Percentiles rank a stretch among this genome's conserved stretches.
Evolutionary conservation across 495 filamentous ascomycete genomes (phyloP).

Genomic region (Tetracladium setigerum): DNA sequence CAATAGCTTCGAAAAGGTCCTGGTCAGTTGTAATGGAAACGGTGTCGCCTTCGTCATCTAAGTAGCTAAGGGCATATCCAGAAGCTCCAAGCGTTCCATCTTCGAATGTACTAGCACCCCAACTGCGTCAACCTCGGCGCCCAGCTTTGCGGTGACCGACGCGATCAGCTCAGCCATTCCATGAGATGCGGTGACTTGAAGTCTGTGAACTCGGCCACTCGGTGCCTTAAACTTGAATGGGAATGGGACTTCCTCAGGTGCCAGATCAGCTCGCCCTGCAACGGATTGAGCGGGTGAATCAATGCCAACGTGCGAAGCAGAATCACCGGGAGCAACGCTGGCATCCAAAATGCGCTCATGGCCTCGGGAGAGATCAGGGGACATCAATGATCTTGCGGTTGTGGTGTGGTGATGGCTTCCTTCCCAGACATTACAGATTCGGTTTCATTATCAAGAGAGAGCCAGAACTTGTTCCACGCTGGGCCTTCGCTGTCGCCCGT

Average conservation of each 20-base stretch:
- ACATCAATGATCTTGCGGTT: slow-evolving; percentile 61
- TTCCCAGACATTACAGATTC: slow-evolving; percentile 95
- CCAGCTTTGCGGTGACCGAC: slow-evolving; percentile 78
- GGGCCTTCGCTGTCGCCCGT: slow-evolving; percentile 86
- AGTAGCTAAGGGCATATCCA: slow-evolving; percentile 93
- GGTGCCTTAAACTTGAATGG: slow-evolving; percentile 99
- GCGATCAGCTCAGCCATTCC: slow-evolving; percentile 77
- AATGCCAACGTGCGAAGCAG: slow-evolving; percentile 82
- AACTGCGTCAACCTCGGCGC: slow-evolving; percentile 75
- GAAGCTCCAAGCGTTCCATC: slow-evolving; percentile 70
- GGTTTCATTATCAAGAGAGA: slow-evolving; percentile 85
- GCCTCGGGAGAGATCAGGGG: slow-evolving; percentile 60
- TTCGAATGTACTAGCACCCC: slow-evolving; percentile 70
- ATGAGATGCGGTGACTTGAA: slow-evolving; percentile 73
- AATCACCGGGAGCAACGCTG: slow-evolving; percentile 86
- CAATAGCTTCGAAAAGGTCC: slow-evolving; percentile 85
- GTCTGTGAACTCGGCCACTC: slow-evolving; percentile 86
- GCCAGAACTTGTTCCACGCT: slow-evolving; percentile 99
- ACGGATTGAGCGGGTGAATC: slow-evolving; percentile 68
- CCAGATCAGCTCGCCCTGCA: slow-evolving; percentile 38
- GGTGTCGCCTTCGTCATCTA: slow-evolving; percentile 95
- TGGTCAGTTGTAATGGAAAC: slow-evolving; percentile 96
- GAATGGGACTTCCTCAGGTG: slow-evolving; percentile 69
- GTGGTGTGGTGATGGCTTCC: slow-evolving; percentile 52
- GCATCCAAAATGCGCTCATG: slow-evolving; percentile 57